These are phyloP conservation scores for Ascochyta fabae DNA, from an alignment of 2,329 filamentous ascomycete genomes.

Conservation along the genomic window DNA sequence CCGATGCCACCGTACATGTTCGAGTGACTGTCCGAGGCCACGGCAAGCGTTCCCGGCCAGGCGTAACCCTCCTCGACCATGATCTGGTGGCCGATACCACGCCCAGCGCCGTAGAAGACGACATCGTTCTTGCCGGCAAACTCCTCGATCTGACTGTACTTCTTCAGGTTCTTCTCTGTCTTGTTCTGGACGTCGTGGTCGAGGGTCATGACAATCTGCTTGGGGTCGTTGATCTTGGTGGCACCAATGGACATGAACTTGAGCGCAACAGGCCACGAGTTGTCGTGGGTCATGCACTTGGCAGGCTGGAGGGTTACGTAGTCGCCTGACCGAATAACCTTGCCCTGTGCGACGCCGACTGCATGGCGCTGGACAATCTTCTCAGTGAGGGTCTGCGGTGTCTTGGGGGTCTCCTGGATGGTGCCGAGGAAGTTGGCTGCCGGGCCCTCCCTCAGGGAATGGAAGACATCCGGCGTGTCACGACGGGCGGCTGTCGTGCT, in stretches of 20 bases:
- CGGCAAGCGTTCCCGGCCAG: conserved; percentile 84
- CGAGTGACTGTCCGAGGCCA: conserved; percentile 78
- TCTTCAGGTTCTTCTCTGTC: conserved; percentile 76
- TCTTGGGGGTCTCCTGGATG: conserved; percentile 57
- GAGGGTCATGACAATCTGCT: conserved; percentile 81
- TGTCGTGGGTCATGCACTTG: conserved; percentile 86
- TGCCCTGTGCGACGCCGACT: conserved; percentile 75
- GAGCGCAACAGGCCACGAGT: conserved; percentile 74
- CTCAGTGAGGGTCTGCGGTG: conserved; percentile 83
- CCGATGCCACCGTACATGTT: conserved; percentile 86
- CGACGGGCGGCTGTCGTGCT: conserved; percentile 28
- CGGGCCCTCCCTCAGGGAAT: conserved; percentile 66
- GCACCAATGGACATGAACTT: conserved; percentile 88
- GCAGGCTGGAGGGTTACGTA: conserved; percentile 79
- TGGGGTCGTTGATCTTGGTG: conserved; percentile 71
- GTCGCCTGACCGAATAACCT: conserved; percentile 79
- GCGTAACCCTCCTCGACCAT: conserved; percentile 85
- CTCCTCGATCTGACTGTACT: conserved; percentile 80
- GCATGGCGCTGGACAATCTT: conserved; percentile 89
- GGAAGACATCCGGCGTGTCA: conserved; percentile 57
- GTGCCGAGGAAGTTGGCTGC: conserved; percentile 75
- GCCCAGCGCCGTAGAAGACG: conserved; percentile 76
- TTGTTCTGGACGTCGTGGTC: conserved; percentile 92
- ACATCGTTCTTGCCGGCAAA: conserved; percentile 82
- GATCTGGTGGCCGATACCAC: conserved; percentile 89